Percentiles rank a stretch among this genome's conserved stretches.
These are phyloP conservation scores for Lactifluus volemus DNA, from an alignment of 768 basidiomycete genomes.

Conservation along the genomic window DNA sequence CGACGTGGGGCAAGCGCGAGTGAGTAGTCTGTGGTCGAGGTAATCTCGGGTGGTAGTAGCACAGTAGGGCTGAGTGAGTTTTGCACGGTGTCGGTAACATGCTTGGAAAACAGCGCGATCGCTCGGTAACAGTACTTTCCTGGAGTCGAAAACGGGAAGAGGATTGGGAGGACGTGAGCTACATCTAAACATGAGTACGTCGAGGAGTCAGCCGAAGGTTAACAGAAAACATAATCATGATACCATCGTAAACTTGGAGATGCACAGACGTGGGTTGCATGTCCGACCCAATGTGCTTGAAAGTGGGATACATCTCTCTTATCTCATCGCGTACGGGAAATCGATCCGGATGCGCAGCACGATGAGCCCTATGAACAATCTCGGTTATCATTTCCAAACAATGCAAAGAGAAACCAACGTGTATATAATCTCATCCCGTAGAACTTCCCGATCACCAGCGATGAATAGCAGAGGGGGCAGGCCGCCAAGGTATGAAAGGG, in stretches of 20 bases:
- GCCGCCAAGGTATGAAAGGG: constrained; percentile 77
- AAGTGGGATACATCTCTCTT: constrained; percentile 45
- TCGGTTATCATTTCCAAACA: neutral
- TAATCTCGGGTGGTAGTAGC: neutral
- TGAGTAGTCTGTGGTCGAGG: neutral
- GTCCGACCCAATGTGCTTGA: constrained; percentile 46
- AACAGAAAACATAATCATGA: constrained; percentile 10
- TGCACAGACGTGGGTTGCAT: constrained; percentile 72
- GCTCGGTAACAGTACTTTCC: constrained; percentile 76
- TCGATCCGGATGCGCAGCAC: constrained; percentile 74
- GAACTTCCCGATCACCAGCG: constrained; percentile 82
- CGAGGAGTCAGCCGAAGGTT: constrained; percentile 9
- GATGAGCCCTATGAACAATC: constrained; percentile 58
- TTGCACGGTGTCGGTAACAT: constrained; percentile 45
- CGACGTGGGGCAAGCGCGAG: neutral
- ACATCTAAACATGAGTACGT: constrained; percentile 36
- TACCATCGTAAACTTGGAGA: constrained; percentile 87
- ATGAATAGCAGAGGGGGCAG: constrained; percentile 81
- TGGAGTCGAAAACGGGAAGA: constrained; percentile 69
- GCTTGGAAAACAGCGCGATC: constrained; percentile 61
- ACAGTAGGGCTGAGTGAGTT: neutral
- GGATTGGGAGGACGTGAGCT: constrained; percentile 63
- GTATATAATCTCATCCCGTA: constrained; percentile 89
- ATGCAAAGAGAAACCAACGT: constrained; percentile 38
- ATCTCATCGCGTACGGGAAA: constrained; percentile 44